Evolutionary conservation across 1,284 basidiomycete species (phyloP), one percentile per base, ranked within the genome.

Genomic region (Psilocybe mexicana): DNA sequence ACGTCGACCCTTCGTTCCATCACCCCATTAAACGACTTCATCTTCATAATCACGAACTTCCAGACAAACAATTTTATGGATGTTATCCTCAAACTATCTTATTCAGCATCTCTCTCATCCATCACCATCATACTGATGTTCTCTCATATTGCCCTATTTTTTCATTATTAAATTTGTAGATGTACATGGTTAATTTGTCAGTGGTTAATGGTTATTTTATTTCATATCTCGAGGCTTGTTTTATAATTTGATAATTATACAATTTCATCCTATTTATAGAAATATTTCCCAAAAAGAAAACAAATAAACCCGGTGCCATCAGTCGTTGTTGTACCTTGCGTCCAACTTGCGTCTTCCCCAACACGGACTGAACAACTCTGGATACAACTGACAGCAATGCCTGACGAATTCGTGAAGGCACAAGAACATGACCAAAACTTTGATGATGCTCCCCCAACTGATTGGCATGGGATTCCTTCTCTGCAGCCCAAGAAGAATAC

Each of bases 401-500:
- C 62, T 33, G 61, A 65, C 58, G 64, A 66, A 35, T 66, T 66
- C 51, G 56, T 62, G 26, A 61, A 63, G 54, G 28, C 48, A 30
- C 44, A 54, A 42, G 57, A 55, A 40, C 11, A 4, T 28, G 48
- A 55, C 25, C 38, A 58, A 14, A n/a, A 35, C 14, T 14, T 52
- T 36, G 28, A 44, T 24, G 43, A 49, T 4, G 24, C 25, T 33
- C 54, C 47, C 26, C 46, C 54, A 44, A 52, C 33, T 24, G 58
- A 63, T 28, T 53, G 54, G 46, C 55, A 59, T 40, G 59, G 43
- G 25, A 44, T 61, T 43, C 64, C 59, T 23, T 55, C 63, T 45
- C 35, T 78, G 26, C 72, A 79, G 52, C 69, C 77, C 54, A 75
- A 78, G 68, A 94, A 93, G 77, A 94, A 94, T 67, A 92, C 88